These are phyloP conservation scores for Phytophthora pluvialis DNA, from an alignment of 352 stramenopile species.

Conservation along the genomic window DNA sequence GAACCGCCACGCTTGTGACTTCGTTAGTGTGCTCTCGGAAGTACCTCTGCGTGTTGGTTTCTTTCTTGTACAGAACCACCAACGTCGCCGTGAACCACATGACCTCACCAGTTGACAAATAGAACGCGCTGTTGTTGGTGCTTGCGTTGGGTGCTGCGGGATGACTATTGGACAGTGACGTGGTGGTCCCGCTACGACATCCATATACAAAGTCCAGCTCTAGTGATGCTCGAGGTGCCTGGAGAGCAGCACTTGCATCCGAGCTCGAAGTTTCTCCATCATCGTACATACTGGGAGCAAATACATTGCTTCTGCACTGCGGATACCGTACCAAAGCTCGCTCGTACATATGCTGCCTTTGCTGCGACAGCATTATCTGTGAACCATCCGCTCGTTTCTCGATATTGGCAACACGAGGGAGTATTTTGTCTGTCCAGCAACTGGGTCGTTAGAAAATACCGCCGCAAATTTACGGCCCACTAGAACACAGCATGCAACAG, in stretches of 20 bases:
- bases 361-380: constrained; percentile 50
- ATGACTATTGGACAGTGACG: constrained; percentile 33
- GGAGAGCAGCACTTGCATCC: constrained; percentile 15
- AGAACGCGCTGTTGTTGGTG: constrained; percentile 57
- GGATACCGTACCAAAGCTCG: constrained; percentile 64
- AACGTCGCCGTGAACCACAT: constrained; percentile 68
- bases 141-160: constrained; percentile 36
- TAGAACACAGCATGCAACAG: neutral
- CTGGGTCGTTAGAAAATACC: constrained; percentile 1
- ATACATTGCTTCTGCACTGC: constrained; percentile 73
- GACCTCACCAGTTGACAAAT: constrained; percentile 64
- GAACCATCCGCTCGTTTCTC: constrained; percentile 60
- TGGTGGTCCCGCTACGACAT: constrained; percentile 46
- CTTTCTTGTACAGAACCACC: constrained; percentile 65
- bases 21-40: constrained; percentile 70
- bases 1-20: constrained; percentile 57
- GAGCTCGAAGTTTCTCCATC: constrained; percentile 8
- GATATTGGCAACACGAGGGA: constrained; percentile 74
- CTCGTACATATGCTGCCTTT: constrained; percentile 74
- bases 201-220: constrained; percentile 72
- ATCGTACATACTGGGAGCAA: constrained; percentile 64
- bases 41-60: constrained; percentile 57
- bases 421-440: constrained; percentile 56
- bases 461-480: neutral
- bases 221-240: constrained; percentile 42